These are phyloP conservation scores for Pestalotiopsis sp. DNA, from an alignment of 2,329 filamentous ascomycete species.

Conservation along the genomic window DNA sequence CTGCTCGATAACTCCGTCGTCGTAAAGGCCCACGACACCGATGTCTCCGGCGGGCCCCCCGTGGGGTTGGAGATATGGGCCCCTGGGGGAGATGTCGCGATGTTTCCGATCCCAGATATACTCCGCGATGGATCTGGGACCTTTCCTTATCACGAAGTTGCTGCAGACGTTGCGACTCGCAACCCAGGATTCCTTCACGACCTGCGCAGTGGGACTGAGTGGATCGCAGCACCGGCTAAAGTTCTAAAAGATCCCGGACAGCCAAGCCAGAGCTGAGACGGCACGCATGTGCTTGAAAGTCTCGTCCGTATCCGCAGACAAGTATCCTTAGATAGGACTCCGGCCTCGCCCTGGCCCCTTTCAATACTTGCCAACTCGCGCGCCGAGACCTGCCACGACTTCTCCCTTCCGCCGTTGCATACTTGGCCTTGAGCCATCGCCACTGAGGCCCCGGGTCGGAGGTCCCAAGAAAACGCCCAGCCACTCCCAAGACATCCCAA, in stretches of 20 bases:
- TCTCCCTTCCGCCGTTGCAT: constrained; percentile 4
- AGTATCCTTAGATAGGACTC: neutral
- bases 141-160: neutral
- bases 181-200: no score
- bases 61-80: neutral
- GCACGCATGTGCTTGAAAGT: neutral
- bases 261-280: constrained; percentile 1
- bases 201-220: neutral
- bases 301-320: neutral
- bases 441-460: neutral
- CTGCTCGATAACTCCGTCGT: neutral
- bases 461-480: neutral
- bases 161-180: neutral
- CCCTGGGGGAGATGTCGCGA: neutral
- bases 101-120: neutral
- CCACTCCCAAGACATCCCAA: neutral
- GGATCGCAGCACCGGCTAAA: neutral
- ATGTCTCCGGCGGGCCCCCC: neutral
- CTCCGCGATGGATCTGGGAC: neutral
- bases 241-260: neutral
- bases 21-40: neutral
- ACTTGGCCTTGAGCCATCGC: neutral
- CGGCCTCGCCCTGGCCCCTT: neutral
- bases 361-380: neutral
- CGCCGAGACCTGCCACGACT: neutral